Evolutionary conservation across 1,284 basidiomycete species (phyloP), one percentile per base, ranked within the genome.

Genomic region (Pholiota adiposa): DNA sequence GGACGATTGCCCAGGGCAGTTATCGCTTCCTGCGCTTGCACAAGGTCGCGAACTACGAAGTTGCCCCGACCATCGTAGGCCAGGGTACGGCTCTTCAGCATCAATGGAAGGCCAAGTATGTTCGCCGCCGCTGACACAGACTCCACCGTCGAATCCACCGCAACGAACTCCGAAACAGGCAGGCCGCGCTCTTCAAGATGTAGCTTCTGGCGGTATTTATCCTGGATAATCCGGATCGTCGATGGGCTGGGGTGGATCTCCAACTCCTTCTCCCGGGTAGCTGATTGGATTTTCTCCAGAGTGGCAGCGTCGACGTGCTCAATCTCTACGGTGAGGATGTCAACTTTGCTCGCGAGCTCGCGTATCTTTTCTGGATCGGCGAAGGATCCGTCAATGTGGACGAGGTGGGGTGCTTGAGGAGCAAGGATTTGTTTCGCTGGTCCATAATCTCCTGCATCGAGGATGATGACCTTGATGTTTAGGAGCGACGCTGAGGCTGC

Each of bases 31-130:
- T 79, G 69, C 2, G 84, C 83, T 56, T 91, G 81, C 14, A 75
- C 72, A 2, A 84, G 65, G 14, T 85, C 79, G 3, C 83, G 83
- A 46, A 99, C 74, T 21, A 92, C 89, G 69, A 86, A 96, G 75
- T 99, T 99, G 3, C 97, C 97, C 63, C 94, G 83, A 5, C 97
- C 97, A 71, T 99, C 97, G 75, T 99, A 99, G 0, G 96, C 97
- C 60, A 97, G 80, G 2, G 94, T 97, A 25, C 95, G 84, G 58
- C 92, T 94, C 77, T 99, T 99, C 67, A 99, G 85, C 97, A 99
- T 98, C 55, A 98, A 77, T 1, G 97, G 97, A 18, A 95, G 82
- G 3, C 96, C 95, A 11, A 97, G 82, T 49, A 75, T 73, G 4
- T 75, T 65, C 0, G 80, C 83, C 0, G 88, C 86, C 2, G 71